Conservation (phyloP, 345 rosid species). For the Isatis tinctoria region DNA sequence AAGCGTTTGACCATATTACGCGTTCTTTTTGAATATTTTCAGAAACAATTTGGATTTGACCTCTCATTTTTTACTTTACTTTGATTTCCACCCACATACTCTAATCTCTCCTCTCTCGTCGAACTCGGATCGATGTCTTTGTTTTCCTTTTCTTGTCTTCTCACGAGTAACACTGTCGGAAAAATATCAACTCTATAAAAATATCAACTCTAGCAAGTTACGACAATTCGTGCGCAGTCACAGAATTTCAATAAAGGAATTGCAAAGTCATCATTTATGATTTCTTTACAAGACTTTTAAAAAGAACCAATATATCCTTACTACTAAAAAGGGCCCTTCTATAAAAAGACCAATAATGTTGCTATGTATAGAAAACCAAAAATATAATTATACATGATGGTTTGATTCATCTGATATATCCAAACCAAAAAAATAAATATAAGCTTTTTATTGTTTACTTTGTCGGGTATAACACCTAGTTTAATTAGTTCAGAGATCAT, state of each 20-base stretch:
- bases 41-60: not conserved
- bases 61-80: not conserved
- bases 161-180: constrained; percentile 14
- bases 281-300: constrained; percentile 6
- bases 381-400: not conserved
- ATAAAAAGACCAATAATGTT: not conserved
- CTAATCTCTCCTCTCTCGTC: not conserved
- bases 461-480: not conserved
- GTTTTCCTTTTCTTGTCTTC: not conserved
- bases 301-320: not conserved
- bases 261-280: constrained; percentile 1
- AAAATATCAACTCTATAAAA: not conserved
- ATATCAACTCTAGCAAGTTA: constrained; percentile 1
- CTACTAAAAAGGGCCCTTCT: not conserved
- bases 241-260: constrained; percentile 2
- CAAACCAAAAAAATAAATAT: not conserved
- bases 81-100: not conserved
- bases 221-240: constrained; percentile 7
- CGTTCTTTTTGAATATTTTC: not conserved
- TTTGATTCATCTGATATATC: not conserved
- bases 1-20: constrained; percentile 18
- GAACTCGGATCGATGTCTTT: not conserved
- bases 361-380: not conserved
- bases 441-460: not conserved
- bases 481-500: not conserved